Evolutionary conservation across 305 asterid genomes (phyloP).

Genomic region (Striga hermonthica): DNA sequence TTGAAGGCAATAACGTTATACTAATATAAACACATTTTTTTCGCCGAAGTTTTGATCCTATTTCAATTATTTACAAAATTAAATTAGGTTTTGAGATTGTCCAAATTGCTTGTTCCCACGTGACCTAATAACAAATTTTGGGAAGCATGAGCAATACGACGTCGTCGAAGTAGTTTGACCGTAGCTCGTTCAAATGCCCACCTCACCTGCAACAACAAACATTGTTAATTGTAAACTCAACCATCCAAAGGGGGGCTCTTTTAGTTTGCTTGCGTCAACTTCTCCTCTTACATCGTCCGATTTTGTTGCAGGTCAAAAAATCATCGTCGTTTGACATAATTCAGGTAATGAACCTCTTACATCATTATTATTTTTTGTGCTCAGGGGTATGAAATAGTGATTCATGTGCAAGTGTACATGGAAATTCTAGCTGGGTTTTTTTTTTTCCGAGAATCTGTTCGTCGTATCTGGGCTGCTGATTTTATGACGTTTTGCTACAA

Average conservation of each 20-base stretch:
- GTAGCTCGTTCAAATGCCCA: conserved; percentile 22
- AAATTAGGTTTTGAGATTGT: not conserved
- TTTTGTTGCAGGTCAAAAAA: conserved; percentile 26
- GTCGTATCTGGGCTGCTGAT: conserved; percentile 10
- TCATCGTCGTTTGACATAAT: conserved; percentile 15
- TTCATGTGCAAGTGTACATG: conserved; percentile 7
- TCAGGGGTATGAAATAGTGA: not conserved
- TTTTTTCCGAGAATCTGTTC: conserved; percentile 1
- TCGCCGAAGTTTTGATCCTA: no score
- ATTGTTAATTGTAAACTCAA: conserved; percentile 1
- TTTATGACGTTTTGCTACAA: conserved; percentile 18
- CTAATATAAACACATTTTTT: no score
- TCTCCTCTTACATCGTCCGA: not conserved
- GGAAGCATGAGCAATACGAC: not conserved
- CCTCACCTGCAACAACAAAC: conserved; percentile 22
- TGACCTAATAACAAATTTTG: not conserved
- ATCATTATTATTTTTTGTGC: not conserved
- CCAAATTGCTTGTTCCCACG: not conserved
- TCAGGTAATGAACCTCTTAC: conserved; percentile 24
- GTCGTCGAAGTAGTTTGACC: conserved; percentile 22
- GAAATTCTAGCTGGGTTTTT: not conserved
- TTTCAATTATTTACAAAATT: no score
- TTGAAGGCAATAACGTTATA: no score
- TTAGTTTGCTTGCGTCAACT: not conserved
- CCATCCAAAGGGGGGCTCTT: conserved; percentile 5